Base-by-base conservation (phyloP, 306 rosid species). In the Mimosa pudica region DNA sequence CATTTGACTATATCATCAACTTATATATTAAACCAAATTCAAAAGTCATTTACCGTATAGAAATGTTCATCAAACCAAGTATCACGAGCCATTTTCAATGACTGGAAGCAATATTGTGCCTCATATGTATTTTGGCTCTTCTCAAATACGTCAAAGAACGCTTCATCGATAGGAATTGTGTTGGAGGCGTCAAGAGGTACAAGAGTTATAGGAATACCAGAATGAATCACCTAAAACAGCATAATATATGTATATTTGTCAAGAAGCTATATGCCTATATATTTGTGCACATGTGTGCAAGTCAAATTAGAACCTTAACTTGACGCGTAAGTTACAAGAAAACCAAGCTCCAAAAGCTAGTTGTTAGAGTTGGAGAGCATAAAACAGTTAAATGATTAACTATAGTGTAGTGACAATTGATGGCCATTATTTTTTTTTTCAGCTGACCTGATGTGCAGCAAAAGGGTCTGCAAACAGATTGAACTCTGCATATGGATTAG, bases 151-250 rank as follows among this genome's bases (percentile, higher is more conserved):
- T 87, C 70, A 55, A 89, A 95, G 87, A 95, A 93, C 66, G 82
- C 81, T 76, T 90, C 79, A 77, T 12, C 90, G 60, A 91, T 84
- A 4, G 96, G 99, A 69, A 93, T 91, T 60, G 99, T 93, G 82
- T 95, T 90, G 9, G 99, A 93, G 57, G 99, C 97, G 81, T 95
- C 99, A 80, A 93, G 80, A 48, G 99, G 98, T 77, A 93, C 92
- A 48, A 95, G 92, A 8, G 98, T 95, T 57, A 87, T 24, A 16
- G 98, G 96, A 85, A 95, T 90, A 75, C 96, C 98, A 13, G 98
- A 93, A 91, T 95, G 99, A 74, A 95, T 82, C 74, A 95, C 98
- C 99, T 95, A 82, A 54, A 75, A 78, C 18, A 48, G 70, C 20
- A 84, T 48, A 51, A 66, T 30, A 55, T 7, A n/a, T 3, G 69